Conservation (phyloP, 495 filamentous ascomycete species). For the Polyplosphaeria fusca region DNA sequence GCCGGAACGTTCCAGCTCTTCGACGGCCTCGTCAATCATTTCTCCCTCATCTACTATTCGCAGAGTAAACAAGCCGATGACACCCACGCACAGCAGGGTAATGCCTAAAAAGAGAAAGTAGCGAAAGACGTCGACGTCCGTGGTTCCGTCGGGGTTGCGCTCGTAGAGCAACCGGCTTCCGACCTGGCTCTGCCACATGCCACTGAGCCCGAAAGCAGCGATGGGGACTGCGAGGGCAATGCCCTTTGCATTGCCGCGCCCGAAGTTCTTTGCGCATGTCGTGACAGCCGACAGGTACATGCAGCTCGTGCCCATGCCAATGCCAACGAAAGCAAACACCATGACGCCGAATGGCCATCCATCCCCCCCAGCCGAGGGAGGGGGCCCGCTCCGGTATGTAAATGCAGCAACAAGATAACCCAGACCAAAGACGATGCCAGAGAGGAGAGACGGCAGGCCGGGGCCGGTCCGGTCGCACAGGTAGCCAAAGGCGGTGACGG, state of each 20-base stretch:
- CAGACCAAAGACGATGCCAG: conserved; percentile 67
- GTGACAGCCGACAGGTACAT: conserved; percentile 88
- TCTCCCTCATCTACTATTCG: conserved; percentile 65
- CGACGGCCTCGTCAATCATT: conserved; percentile 78
- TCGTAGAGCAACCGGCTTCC: conserved; percentile 76
- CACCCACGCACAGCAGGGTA: conserved; percentile 62
- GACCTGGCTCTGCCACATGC: conserved; percentile 91
- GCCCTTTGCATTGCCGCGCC: conserved; percentile 79
- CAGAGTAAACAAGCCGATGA: conserved; percentile 71
- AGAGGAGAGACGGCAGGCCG: conserved; percentile 65
- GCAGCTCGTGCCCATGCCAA: conserved; percentile 77
- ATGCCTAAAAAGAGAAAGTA: conserved; percentile 81
- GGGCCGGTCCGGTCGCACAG: conserved; percentile 85
- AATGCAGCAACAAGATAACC: conserved; percentile 84
- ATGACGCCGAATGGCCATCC: conserved; percentile 77
- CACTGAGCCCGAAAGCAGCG: conserved; percentile 85
- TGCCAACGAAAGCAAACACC: conserved; percentile 73
- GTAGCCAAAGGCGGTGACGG: conserved; percentile 83
- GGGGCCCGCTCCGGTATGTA: conserved; percentile 64
- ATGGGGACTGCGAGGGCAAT: conserved; percentile 88
- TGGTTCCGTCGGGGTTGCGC: conserved; percentile 54
- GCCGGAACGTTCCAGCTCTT: conserved; percentile 79
- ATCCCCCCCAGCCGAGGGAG: conserved; percentile 52
- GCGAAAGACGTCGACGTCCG: conserved; percentile 76
- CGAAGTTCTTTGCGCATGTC: conserved; percentile 96